phyloP scores from a whole-genome alignment of 139 green algal species.

The Chlorella sp. region DNA sequence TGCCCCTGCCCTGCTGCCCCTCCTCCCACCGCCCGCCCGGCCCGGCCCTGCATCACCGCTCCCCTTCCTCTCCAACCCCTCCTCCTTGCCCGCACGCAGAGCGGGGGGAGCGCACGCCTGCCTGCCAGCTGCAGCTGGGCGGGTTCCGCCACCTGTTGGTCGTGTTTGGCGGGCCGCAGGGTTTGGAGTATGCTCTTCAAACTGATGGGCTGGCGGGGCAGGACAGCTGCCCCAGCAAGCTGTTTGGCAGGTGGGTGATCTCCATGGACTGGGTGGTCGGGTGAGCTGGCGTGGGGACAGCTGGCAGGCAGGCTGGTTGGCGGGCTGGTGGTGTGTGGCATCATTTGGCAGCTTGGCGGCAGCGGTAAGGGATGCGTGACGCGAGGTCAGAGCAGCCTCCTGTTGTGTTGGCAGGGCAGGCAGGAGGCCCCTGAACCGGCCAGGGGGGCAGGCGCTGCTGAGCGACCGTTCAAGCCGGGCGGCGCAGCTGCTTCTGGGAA shows the following conservation, averaged over 20 bases:
- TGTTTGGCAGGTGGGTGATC: constrained; percentile 41
- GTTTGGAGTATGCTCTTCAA: constrained; percentile 66
- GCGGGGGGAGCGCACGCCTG: constrained; percentile 50
- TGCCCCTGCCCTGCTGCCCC: too few relatives aligned
- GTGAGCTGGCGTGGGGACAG: neutral
- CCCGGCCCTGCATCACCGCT: neutral
- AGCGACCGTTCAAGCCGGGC: too few relatives aligned
- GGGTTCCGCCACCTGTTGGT: constrained; percentile 81
- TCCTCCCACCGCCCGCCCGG: too few relatives aligned
- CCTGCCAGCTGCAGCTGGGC: constrained; percentile 61
- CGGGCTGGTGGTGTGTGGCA: neutral
- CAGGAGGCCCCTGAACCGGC: too few relatives aligned
- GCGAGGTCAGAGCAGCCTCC: too few relatives aligned
- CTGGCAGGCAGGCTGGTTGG: neutral
- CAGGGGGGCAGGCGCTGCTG: too few relatives aligned
- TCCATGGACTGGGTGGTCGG: constrained; percentile 29
- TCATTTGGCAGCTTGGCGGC: neutral
- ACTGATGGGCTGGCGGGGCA: constrained; percentile 21
- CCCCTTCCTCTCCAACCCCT: neutral
- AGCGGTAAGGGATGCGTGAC: too few relatives aligned
- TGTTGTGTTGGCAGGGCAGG: too few relatives aligned
- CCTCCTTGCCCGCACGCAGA: constrained; percentile 35
- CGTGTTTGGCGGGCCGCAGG: constrained; percentile 78
- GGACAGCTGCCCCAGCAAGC: neutral
- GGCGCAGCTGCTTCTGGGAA: too few relatives aligned